Base-by-base conservation (phyloP, 768 basidiomycete genomes). In the Naematelia encephala region DNA sequence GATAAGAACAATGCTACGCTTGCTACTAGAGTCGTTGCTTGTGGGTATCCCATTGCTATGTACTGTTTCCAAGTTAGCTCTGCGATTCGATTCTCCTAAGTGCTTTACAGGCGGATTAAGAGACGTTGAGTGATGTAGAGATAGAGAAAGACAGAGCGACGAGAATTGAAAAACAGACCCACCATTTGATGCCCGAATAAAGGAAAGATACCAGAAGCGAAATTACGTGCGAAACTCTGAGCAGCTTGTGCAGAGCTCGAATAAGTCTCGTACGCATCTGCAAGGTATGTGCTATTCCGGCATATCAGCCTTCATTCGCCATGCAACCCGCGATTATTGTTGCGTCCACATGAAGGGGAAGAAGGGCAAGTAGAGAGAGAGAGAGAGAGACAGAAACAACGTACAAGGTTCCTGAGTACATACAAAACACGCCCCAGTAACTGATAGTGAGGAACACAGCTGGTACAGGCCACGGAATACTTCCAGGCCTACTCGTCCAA, bases 181-280 rank as follows among this genome's bases (percentile, higher is more conserved):
- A 74, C 73, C 65, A 76, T 62, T 10, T 62, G 54, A 8, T 57
- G 39, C 0, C 57, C 69, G 43, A 74, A 74, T 5, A 74, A 60
- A 4, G 75, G 75, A 44, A 73, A 68, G 16, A 64, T 22, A 0
- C 54, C 75, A 3, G 60, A 60, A 16, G 59, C 45, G 3, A 76
- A 27, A 54, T 76, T 76, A 11, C 66, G 46, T 2, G 51, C 57
- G 23, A 63, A 72, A 50, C 56, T 58, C 26, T 75, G 74, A 13
- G 72, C 68, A 0, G 75, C 73, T 54, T 76, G 75, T 1, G 75
- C 75, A 16, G 69, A 71, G 1, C 67, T 69, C 3, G 69, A 71
- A 52, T 73, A 74, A 0, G 64, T 62, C 57, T 76, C 75, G 54
- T 76, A 76, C 2, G 70, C 70, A 57, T 70, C 74, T 8, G 73